phyloP scores from a whole-genome alignment of 2,329 filamentous ascomycete species.

The Elsinoe perseae region DNA sequence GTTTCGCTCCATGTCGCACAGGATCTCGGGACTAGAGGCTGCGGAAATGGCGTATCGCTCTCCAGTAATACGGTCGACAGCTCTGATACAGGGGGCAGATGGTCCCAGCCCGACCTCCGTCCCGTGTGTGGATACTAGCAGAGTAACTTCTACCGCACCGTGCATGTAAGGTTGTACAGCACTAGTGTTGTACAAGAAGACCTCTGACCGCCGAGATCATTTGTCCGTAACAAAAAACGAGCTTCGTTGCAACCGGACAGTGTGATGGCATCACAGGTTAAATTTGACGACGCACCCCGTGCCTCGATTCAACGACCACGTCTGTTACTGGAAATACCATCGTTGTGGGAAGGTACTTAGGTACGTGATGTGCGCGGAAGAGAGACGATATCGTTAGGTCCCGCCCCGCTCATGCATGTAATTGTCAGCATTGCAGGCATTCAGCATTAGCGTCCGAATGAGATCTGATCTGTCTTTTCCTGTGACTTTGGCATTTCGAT shows the following conservation, averaged over 20 bases:
- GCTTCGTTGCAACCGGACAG: background rate
- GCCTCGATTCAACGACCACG: background rate
- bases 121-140: background rate
- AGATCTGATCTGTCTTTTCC: background rate
- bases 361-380: background rate
- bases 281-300: background rate
- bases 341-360: constrained; percentile 6
- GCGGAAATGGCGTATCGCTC: background rate
- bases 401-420: constrained; percentile 4
- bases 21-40: background rate
- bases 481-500: background rate
- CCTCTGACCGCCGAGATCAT: background rate
- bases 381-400: background rate
- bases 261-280: background rate
- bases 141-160: background rate
- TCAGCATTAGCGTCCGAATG: background rate
- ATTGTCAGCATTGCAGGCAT: constrained; percentile 12
- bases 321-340: background rate
- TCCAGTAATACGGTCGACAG: constrained; percentile 5
- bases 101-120: background rate
- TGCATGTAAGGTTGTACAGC: background rate
- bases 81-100: background rate
- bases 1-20: constrained; percentile 1
- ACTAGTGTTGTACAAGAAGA: background rate
- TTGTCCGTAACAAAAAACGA: background rate